Conservation (phyloP, 164 flowering plant species). For the Vitis cinerea region DNA sequence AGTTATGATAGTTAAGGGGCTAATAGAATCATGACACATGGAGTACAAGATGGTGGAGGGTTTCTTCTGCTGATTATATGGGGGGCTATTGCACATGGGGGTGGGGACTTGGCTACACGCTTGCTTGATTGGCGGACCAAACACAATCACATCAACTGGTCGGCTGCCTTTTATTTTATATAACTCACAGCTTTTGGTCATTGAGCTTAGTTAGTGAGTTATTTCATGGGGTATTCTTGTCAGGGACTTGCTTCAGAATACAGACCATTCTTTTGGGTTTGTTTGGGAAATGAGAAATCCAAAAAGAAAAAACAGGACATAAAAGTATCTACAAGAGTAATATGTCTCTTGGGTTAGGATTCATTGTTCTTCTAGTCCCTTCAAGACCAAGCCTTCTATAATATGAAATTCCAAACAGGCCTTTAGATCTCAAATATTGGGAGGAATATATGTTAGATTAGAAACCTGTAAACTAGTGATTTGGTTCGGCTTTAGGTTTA, state of each 20-base stretch:
- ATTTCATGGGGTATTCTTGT: too few species aligned
- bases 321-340: too few species aligned
- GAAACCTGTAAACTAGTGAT: constrained; percentile 1
- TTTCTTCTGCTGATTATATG: constrained; percentile 14
- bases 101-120: constrained; percentile 31
- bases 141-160: constrained; percentile 15
- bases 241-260: too few species aligned
- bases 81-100: constrained; percentile 50
- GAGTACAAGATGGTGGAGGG: constrained; percentile 8
- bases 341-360: too few species aligned
- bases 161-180: constrained; percentile 9
- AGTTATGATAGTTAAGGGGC: background rate
- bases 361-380: too few species aligned
- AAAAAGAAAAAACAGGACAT: too few species aligned
- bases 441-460: constrained; percentile 17
- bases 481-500: constrained; percentile 1
- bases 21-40: constrained; percentile 16
- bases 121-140: constrained; percentile 42
- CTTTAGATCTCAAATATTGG: constrained; percentile 2
- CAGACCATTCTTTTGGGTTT: too few species aligned
- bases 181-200: too few species aligned
- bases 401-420: background rate
- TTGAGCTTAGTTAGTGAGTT: too few species aligned
- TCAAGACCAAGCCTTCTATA: too few species aligned
- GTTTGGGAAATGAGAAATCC: too few species aligned